Evolutionary conservation across 331 rosid species (phyloP).

Genomic region (Telfairia occidentalis): DNA sequence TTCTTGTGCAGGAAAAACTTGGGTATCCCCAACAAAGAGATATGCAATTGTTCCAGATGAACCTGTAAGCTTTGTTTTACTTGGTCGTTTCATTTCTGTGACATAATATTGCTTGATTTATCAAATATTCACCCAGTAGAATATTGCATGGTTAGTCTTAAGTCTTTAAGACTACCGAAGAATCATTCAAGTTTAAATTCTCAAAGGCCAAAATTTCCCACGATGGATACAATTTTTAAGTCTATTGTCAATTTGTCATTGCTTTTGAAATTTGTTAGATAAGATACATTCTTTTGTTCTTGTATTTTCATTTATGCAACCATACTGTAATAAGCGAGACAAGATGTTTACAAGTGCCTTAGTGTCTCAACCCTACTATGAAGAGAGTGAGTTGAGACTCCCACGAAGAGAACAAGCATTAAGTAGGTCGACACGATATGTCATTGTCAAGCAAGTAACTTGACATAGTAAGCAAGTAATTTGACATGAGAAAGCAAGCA

Average conservation of each 20-base stretch:
- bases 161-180: background rate
- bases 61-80: slow-evolving; percentile 45
- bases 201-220: background rate
- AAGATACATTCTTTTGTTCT: background rate
- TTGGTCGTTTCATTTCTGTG: background rate
- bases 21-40: slow-evolving; percentile 53
- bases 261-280: background rate
- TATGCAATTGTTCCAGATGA: slow-evolving; percentile 89
- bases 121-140: background rate
- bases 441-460: too few relatives aligned
- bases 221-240: background rate
- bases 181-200: background rate
- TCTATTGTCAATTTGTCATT: background rate
- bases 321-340: background rate
- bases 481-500: too few relatives aligned
- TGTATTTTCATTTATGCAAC: background rate
- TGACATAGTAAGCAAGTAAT: too few relatives aligned
- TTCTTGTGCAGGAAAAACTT: slow-evolving; percentile 39
- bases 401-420: too few relatives aligned
- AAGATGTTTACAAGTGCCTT: background rate
- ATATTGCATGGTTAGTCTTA: background rate
- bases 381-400: too few relatives aligned
- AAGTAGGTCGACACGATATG: too few relatives aligned
- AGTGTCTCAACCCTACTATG: too few relatives aligned
- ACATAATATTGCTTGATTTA: background rate